A percentile compares a stretch with the other conserved stretches of the same genome.
Evolutionary conservation across 1,139 yeast species (phyloP).

Genomic region (Suhomyces bribrorum): DNA sequence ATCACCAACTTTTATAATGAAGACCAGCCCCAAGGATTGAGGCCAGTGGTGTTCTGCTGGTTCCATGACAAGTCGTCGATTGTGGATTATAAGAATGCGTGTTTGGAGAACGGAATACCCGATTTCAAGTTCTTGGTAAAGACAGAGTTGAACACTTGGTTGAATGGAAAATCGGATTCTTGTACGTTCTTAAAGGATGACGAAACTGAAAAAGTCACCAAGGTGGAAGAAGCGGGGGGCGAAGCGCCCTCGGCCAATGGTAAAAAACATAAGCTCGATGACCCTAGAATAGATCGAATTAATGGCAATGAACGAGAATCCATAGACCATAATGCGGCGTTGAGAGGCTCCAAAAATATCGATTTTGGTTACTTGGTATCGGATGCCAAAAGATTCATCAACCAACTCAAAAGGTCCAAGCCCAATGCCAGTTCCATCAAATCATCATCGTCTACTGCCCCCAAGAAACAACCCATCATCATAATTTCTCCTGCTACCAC

Average conservation of each 20-base stretch:
- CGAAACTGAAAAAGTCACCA: constrained; percentile 3
- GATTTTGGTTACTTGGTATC: constrained; percentile 74
- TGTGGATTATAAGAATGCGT: constrained; percentile 77
- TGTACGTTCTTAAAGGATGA: constrained; percentile 51
- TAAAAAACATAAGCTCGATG: constrained; percentile 39
- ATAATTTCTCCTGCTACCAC: constrained; percentile 94
- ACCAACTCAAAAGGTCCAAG: constrained; percentile 50
- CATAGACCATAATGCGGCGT: constrained; percentile 74
- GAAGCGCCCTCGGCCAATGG: constrained; percentile 8
- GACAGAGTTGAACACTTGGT: constrained; percentile 80
- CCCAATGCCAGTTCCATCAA: constrained; percentile 15
- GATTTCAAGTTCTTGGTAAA: constrained; percentile 85
- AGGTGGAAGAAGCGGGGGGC: constrained; percentile 3
- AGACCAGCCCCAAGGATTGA: constrained; percentile 50
- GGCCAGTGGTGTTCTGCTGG: constrained; percentile 81
- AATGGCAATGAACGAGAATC: constrained; percentile 63
- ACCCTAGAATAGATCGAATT: constrained; percentile 59
- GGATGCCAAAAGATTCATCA: constrained; percentile 67
- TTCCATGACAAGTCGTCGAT: constrained; percentile 69
- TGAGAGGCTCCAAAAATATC: constrained; percentile 74
- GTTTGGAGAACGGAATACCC: constrained; percentile 62
- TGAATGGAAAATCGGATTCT: constrained; percentile 63
- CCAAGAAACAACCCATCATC: constrained; percentile 81
- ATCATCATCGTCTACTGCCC: constrained; percentile 15
- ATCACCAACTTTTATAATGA: constrained; percentile 62